Evolutionary conservation across 1,284 basidiomycete species (phyloP), one percentile per base, ranked within the genome.

Genomic region (Chalciporus piperatoides): DNA sequence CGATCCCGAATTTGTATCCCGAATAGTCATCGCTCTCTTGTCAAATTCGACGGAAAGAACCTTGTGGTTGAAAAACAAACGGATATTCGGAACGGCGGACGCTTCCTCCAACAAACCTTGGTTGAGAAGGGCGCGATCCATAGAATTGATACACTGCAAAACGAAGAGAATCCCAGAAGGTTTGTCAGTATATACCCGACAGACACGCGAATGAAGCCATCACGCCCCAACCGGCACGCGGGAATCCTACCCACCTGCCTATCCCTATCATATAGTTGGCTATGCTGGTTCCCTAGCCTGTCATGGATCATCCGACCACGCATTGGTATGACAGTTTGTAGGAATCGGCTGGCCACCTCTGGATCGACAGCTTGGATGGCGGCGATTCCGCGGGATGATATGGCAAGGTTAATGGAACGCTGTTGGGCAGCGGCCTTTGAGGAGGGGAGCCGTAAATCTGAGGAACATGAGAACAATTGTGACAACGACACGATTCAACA

Each of bases 351-450:
- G 23, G 89, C 84, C 44, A 89, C 77, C 32, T 77, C 79, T 23
- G 86, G 77, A 69, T 92, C 86, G 58, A 98, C 82, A 44, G 84
- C 81, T 59, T 85, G 77, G 38, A 98, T 75, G 28, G 95, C 95
- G 56, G 86, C 81, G 49, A 98, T 86, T 53, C 95, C 96, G 47
- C 96, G 84, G 51, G 92, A 83, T 15, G 94, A 97, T 56, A 99
- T 92, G 30, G 95, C 95, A 45, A 99, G 79, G 73, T 99, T 99
- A 73, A 99, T 97, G 48, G 92, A 96, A 52, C 96, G 82, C 59
- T 87, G 84, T 62, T 82, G 78, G 32, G 77, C 71, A 49, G 72
- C 74, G 45, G 75, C 75, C 68, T 81, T 86, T 48, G 82, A 84
- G 35, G 81, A 77, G 40, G 84, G 77, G 49, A 86, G 75, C 32